A percentile compares a stretch with the other conserved stretches of the same genome.
These are phyloP conservation scores for Solanum hybrid DNA, from an alignment of 305 asterid genomes.

Conservation along the genomic window DNA sequence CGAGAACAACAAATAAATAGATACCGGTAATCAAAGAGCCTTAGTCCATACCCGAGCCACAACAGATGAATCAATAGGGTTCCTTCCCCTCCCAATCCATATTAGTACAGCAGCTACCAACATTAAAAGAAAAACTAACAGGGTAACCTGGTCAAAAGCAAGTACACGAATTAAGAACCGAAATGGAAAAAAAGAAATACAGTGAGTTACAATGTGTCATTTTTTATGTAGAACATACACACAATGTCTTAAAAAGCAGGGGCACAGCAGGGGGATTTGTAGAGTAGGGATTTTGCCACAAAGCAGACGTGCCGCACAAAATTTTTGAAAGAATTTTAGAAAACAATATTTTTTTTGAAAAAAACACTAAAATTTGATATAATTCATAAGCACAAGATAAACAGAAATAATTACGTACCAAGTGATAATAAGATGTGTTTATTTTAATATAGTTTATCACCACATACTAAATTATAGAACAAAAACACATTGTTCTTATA, in stretches of 20 bases:
- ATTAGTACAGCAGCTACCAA: conserved; percentile 64
- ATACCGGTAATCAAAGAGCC: neutral
- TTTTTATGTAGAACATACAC: neutral
- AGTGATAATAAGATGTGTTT: neutral
- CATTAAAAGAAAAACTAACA: conserved; percentile 60
- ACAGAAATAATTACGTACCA: neutral
- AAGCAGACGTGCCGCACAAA: neutral
- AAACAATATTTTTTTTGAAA: neutral
- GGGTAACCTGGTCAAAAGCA: conserved; percentile 46
- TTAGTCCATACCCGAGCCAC: conserved; percentile 67
- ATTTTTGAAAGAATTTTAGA: neutral
- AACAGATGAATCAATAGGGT: conserved; percentile 48
- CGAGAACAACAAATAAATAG: neutral
- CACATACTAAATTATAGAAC: neutral
- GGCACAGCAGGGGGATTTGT: neutral
- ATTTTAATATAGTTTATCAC: neutral
- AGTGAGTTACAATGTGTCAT: conserved; percentile 1
- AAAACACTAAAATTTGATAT: neutral
- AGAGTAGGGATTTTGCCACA: neutral
- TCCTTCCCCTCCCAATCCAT: conserved; percentile 64
- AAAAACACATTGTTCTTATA: neutral
- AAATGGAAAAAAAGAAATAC: neutral
- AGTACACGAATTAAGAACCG: conserved; percentile 2
- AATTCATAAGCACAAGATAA: conserved; percentile 12
- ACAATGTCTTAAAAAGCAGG: neutral